Conservation (phyloP, 2,329 filamentous ascomycete species). For the Dothistroma pini region DNA sequence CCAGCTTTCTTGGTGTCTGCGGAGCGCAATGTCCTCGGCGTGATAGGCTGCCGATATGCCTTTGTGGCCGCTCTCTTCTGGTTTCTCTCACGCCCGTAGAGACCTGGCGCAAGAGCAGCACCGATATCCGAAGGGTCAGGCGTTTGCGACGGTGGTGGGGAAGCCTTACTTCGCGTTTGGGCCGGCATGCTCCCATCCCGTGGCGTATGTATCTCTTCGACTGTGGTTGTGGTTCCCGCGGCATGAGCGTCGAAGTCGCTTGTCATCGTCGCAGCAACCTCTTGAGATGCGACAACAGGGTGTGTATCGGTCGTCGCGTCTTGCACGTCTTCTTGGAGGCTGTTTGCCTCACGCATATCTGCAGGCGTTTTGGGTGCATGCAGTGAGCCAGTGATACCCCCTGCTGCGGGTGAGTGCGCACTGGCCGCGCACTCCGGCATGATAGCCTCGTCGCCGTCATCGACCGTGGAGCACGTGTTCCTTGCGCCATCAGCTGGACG, state of each 20-base stretch:
- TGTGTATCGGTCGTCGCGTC: neutral
- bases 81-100: slow-evolving; percentile 3
- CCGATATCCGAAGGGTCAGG: neutral
- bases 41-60: neutral
- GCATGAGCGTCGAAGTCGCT: neutral
- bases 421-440: neutral
- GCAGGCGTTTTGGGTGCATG: neutral
- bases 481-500: neutral
- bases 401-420: neutral
- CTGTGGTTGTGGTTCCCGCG: neutral
- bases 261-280: neutral
- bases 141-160: neutral
- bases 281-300: neutral
- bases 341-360: neutral
- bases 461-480: neutral
- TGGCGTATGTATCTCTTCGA: neutral
- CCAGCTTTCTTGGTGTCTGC: neutral
- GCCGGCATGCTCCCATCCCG: neutral
- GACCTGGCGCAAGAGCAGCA: neutral
- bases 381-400: neutral
- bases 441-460: neutral
- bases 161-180: neutral
- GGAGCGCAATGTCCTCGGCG: neutral
- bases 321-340: neutral
- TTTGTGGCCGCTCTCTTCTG: slow-evolving; percentile 7